Base-by-base conservation (phyloP, 108 stramenopile genomes). In the Nitzschia inconspicua region DNA sequence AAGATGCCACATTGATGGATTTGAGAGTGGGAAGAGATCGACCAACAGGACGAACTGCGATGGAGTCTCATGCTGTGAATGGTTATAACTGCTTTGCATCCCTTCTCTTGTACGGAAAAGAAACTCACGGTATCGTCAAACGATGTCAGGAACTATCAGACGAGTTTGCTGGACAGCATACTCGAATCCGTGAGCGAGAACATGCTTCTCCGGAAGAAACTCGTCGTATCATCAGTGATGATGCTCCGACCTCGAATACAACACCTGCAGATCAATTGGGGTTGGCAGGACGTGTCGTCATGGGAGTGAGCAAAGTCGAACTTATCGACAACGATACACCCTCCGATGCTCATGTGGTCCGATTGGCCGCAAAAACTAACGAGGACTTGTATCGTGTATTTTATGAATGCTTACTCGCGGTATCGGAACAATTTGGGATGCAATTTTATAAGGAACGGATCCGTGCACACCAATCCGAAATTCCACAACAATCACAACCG, bases 371-470 rank as follows among this genome's bases (percentile, higher is more conserved):
- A 19, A 43, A 44, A 22, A 72, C 64, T 52, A 84, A 84, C 60
- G 76, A 84, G 63, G 82, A 84, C 44, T 43, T 79, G 44, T 84
- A 84, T 55, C 72, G 78, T 22, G 36, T 79, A 7, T 74, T 84
- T 35, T 70, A 79, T 44, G 31, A 66, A 24, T 73, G 63, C 31
- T 36, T 84, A 34, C 47, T 36, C 5, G 78, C 82, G 8, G 34
- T 79, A 19, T 24, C 48, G 13, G 13, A 43, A 7, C 27, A 29
- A 26, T 84, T 79, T 56, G 78, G 75, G 4, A 31, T 66, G 27
- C 47, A 63, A 35, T 73, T 79, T 65, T 79, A 79, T 43, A 46
- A 65, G 24, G 77, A 78, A 55, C 72, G 77, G 0, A 68, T 78
- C 13, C 54, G 31, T 16, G 57, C 76, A 16, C 22, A 23, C 18